Evolutionary conservation across 108 stramenopile genomes (phyloP).

Genomic region (Aurantiochytrium sp.): DNA sequence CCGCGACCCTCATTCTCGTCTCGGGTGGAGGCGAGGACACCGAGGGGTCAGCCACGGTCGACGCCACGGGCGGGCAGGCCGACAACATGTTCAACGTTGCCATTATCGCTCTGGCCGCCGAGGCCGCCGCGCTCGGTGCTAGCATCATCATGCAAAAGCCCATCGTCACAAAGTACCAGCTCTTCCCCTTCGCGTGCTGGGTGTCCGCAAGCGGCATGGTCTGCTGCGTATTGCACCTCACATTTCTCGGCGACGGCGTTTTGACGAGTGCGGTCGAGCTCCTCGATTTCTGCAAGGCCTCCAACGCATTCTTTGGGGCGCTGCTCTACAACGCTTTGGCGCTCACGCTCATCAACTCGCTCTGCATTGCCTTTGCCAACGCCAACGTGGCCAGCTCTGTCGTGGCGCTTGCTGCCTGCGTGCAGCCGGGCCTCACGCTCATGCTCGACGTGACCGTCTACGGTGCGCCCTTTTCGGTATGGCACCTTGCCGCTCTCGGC

Average conservation of each 20-base stretch:
- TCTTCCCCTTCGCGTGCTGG: constrained; percentile 26
- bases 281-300: neutral
- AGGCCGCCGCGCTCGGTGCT: neutral
- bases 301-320: neutral
- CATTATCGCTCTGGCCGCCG: neutral
- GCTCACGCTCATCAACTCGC: neutral
- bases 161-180: neutral
- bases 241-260: neutral
- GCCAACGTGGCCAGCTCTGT: constrained; percentile 4
- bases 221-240: neutral
- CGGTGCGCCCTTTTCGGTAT: neutral
- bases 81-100: neutral
- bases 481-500: neutral
- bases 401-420: constrained; percentile 9
- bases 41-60: no score
- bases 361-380: constrained; percentile 22
- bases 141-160: constrained; percentile 19
- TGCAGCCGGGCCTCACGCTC: neutral
- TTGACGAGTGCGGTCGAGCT: neutral
- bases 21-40: neutral
- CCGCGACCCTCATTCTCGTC: neutral
- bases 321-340: neutral
- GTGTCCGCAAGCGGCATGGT: neutral
- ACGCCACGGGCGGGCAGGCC: neutral
- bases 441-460: constrained; percentile 6